A percentile compares a stretch with the other conserved stretches of the same genome.
phyloP scores from a whole-genome alignment of 345 rosid genomes.

The Hypericum androsaemum region DNA sequence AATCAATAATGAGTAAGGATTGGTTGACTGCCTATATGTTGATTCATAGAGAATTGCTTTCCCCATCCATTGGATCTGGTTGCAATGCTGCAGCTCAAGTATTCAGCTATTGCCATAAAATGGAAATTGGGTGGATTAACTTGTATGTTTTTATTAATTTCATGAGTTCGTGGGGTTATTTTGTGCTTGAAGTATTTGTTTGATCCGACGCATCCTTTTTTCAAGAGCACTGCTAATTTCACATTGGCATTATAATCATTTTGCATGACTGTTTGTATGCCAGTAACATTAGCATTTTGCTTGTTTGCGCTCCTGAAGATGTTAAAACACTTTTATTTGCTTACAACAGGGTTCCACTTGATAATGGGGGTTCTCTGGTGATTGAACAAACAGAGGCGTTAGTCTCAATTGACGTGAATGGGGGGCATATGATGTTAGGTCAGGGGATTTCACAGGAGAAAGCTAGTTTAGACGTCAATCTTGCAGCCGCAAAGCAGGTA shows the following conservation, averaged over 20 bases:
- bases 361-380: conserved; percentile 86
- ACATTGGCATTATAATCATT: no score
- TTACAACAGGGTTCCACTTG: conserved; percentile 67
- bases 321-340: conserved; percentile 3
- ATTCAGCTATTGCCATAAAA: not conserved
- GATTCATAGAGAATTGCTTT: no score
- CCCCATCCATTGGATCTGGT: no score
- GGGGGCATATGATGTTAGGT: conserved; percentile 94
- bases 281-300: no score
- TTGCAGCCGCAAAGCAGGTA: conserved; percentile 88
- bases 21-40: no score
- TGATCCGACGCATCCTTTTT: no score
- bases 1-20: no score
- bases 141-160: not conserved
- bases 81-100: not conserved
- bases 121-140: not conserved
- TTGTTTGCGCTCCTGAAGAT: no score
- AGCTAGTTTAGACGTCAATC: conserved; percentile 87
- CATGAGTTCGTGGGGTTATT: not conserved
- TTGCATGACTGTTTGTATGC: no score
- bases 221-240: not conserved
- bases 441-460: conserved; percentile 82
- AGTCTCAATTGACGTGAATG: conserved; percentile 95
- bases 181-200: not conserved
- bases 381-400: conserved; percentile 99